Conservation (phyloP, 148 eudicot species). For the Agrostemma githago region DNA sequence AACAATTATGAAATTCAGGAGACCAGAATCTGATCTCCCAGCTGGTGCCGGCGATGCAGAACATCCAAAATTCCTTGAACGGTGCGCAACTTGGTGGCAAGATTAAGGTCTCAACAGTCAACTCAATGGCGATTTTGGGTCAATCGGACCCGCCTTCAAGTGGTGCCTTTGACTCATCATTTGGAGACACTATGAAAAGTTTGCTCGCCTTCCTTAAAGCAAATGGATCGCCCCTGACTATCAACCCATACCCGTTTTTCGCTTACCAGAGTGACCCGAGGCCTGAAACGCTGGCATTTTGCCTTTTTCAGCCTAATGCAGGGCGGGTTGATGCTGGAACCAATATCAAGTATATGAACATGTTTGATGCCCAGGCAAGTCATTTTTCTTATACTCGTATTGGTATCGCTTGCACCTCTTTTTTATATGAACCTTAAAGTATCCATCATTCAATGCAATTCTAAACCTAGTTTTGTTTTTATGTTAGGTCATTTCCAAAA, state of each 20-base stretch:
- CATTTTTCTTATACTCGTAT: not conserved
- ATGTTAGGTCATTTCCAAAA: not conserved
- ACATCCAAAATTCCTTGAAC: constrained; percentile 67
- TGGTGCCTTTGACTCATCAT: constrained; percentile 51
- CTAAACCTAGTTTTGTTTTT: no score
- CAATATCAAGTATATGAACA: constrained; percentile 83
- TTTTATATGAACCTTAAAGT: no score
- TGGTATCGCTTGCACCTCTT: not conserved
- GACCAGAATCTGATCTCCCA: constrained; percentile 49
- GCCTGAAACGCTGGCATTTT: constrained; percentile 62
- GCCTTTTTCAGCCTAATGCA: constrained; percentile 70
- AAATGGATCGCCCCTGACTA: constrained; percentile 69
- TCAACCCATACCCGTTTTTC: constrained; percentile 90
- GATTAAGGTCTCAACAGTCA: constrained; percentile 80
- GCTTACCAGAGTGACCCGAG: constrained; percentile 77
- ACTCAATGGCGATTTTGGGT: constrained; percentile 66
- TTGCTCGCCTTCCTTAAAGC: constrained; percentile 50
- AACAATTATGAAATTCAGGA: constrained; percentile 24
- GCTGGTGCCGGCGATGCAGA: constrained; percentile 84
- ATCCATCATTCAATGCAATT: not conserved
- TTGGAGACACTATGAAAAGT: constrained; percentile 47
- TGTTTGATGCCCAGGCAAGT: constrained; percentile 76
- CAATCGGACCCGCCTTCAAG: constrained; percentile 89
- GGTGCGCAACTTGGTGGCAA: constrained; percentile 62
- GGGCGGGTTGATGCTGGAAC: constrained; percentile 69